A percentile compares a stretch with the other conserved stretches of the same genome.
Evolutionary conservation across 2,329 filamentous ascomycete species (phyloP).

Genomic region (Cercospora sesami): DNA sequence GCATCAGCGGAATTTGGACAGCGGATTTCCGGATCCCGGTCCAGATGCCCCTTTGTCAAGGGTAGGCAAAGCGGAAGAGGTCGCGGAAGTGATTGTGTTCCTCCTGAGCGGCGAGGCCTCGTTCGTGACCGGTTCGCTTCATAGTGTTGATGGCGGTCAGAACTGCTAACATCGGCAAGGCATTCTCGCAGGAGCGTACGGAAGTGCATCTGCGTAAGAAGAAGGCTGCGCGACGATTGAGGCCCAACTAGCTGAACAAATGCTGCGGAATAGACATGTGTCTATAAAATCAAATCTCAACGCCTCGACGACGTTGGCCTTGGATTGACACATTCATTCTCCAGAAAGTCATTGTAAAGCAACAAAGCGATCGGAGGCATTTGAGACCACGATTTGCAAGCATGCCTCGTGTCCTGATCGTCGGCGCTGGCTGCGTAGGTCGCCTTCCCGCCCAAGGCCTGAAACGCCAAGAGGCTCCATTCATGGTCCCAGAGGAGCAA

Average conservation of each 20-base stretch:
- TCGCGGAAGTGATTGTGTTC: neutral
- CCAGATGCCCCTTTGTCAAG: neutral
- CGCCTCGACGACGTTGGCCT: too few relatives aligned
- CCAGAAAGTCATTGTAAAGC: too few relatives aligned
- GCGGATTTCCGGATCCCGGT: neutral
- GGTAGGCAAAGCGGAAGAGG: neutral
- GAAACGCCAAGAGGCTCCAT: conserved; percentile 22
- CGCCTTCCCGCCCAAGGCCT: conserved; percentile 28
- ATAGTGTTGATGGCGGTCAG: neutral
- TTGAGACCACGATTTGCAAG: neutral
- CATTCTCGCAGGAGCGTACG: too few relatives aligned
- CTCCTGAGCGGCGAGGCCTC: neutral
- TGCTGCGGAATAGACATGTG: too few relatives aligned
- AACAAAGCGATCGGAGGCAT: too few relatives aligned
- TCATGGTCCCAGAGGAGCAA: conserved; percentile 23
- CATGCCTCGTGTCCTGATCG: conserved; percentile 23
- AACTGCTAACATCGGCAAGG: neutral
- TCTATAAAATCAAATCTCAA: too few relatives aligned
- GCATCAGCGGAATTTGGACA: neutral
- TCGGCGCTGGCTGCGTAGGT: conserved; percentile 28
- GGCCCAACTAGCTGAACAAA: too few relatives aligned
- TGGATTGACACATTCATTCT: too few relatives aligned
- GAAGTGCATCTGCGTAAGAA: too few relatives aligned
- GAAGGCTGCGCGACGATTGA: too few relatives aligned
- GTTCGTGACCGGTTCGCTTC: neutral